A percentile compares a stretch with the other conserved stretches of the same genome.
Conservation (phyloP, 2,329 filamentous ascomycete genomes). For the Colletotrichum siamense region DNA sequence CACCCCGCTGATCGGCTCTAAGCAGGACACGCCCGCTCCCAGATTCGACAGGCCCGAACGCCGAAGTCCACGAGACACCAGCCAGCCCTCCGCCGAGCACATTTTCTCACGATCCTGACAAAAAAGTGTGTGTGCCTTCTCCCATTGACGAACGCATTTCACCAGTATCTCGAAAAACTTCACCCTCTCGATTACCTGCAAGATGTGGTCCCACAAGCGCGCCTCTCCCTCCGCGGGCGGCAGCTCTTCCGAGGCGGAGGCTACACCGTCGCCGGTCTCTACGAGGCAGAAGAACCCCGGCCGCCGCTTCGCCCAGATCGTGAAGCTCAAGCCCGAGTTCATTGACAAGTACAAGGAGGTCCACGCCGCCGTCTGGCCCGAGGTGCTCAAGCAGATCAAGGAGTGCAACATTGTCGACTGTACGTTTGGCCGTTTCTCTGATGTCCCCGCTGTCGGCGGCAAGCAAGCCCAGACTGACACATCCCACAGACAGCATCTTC, state of each 20-base stretch:
- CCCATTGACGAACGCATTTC: slow-evolving; percentile 1
- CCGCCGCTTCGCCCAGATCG: slow-evolving; percentile 72
- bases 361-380: slow-evolving; percentile 78
- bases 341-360: slow-evolving; percentile 75
- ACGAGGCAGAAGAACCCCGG: slow-evolving; percentile 43
- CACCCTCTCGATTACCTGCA: background rate
- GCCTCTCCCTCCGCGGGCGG: background rate
- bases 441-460: background rate
- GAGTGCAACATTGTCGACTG: slow-evolving; percentile 78
- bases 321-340: slow-evolving; percentile 72
- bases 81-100: slow-evolving; percentile 6
- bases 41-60: background rate
- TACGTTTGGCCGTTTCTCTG: slow-evolving; percentile 37
- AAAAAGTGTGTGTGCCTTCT: background rate
- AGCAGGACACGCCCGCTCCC: slow-evolving; percentile 4
- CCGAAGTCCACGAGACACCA: background rate
- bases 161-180: background rate
- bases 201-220: slow-evolving; percentile 21
- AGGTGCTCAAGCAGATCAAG: slow-evolving; percentile 77
- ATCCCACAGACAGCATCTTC: slow-evolving; percentile 70
- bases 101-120: background rate
- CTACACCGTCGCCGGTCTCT: background rate
- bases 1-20: slow-evolving; percentile 6
- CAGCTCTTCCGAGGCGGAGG: slow-evolving; percentile 14
- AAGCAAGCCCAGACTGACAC: background rate